Evolutionary conservation across 345 rosid genomes (phyloP).

Genomic region (Capsella bursapastoris): DNA sequence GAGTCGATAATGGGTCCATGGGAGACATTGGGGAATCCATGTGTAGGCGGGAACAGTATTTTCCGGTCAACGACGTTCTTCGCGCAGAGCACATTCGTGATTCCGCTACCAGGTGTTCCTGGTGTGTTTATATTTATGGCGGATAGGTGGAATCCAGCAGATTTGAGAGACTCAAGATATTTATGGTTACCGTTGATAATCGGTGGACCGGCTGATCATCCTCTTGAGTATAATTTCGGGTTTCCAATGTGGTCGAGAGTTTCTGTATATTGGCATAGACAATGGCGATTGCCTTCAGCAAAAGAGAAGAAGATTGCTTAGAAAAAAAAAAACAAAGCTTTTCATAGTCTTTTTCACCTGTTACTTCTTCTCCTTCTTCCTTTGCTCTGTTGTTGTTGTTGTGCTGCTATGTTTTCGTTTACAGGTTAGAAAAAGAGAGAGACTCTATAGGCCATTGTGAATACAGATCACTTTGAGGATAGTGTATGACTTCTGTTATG

Average conservation of each 20-base stretch:
- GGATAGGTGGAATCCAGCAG: conserved; percentile 93
- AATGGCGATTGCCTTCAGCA: conserved; percentile 76
- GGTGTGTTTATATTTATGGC: conserved; percentile 86
- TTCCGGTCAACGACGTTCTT: conserved; percentile 72
- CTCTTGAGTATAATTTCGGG: conserved; percentile 76
- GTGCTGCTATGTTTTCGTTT: conserved; percentile 23
- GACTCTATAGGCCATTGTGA: conserved; percentile 27
- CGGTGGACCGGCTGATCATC: conserved; percentile 81
- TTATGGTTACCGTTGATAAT: conserved; percentile 88
- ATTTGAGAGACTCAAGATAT: conserved; percentile 81
- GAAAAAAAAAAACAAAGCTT: background rate
- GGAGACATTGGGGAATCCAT: conserved; percentile 94
- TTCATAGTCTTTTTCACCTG: background rate
- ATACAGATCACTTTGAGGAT: conserved; percentile 31
- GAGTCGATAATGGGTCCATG: conserved; percentile 93
- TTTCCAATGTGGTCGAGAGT: conserved; percentile 87
- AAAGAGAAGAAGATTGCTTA: conserved; percentile 36
- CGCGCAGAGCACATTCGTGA: conserved; percentile 76
- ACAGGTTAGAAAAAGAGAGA: conserved; percentile 23
- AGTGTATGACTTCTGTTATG: conserved; percentile 24
- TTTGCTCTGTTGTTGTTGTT: conserved; percentile 15
- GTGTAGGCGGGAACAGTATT: conserved; percentile 81
- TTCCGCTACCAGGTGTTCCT: conserved; percentile 73
- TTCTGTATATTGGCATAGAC: conserved; percentile 92
- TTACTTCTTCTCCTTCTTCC: conserved; percentile 8